Evolutionary conservation across 768 basidiomycete species (phyloP).

Genomic region (Coprinopsis marcescibilis): DNA sequence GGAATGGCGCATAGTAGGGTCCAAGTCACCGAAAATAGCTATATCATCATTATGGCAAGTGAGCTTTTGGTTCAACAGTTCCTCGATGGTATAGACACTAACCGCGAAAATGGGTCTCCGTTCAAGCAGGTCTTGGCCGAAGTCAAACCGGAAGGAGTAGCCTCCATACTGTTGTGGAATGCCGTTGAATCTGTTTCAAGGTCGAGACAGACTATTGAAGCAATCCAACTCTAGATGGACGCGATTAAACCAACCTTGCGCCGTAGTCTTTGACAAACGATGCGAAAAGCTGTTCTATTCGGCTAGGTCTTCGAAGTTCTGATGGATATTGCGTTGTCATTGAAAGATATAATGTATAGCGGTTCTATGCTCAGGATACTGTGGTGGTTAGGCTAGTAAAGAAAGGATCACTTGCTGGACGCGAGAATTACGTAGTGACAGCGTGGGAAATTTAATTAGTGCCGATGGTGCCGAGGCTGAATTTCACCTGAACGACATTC

Average conservation of each 20-base stretch:
- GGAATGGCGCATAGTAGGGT: too few relatives aligned
- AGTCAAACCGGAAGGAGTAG: background rate
- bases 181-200: conserved; percentile 1
- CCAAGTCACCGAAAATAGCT: too few relatives aligned
- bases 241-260: background rate
- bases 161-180: background rate
- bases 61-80: conserved; percentile 1
- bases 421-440: too few relatives aligned
- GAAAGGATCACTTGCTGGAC: too few relatives aligned
- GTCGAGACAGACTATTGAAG: background rate
- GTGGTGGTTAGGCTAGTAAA: background rate
- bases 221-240: background rate
- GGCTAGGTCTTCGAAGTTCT: background rate
- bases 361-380: background rate
- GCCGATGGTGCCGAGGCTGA: too few relatives aligned
- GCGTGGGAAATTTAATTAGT: too few relatives aligned
- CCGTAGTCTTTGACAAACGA: background rate
- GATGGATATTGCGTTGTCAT: background rate
- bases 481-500: too few relatives aligned
- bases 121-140: conserved; percentile 3
- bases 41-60: too few relatives aligned
- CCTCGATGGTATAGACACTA: background rate
- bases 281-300: background rate
- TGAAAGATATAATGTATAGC: background rate
- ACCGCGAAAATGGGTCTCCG: conserved; percentile 7